Evolutionary conservation across 129 eudicot species (phyloP).

Genomic region (Lactuca saligna): DNA sequence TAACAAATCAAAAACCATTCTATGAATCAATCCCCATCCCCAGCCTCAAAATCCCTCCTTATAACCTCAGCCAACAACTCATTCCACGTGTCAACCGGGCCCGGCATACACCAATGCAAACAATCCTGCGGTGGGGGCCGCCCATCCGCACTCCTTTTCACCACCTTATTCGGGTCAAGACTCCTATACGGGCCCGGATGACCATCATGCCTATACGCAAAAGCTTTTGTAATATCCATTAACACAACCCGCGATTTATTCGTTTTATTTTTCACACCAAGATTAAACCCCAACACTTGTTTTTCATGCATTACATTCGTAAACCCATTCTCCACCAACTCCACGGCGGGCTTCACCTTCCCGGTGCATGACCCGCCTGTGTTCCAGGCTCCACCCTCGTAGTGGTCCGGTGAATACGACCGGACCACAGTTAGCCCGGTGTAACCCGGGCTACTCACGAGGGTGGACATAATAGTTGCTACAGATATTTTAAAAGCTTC

Average conservation of each 20-base stretch:
- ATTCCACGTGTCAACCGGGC: slow-evolving; percentile 94
- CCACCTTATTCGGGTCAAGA: slow-evolving; percentile 76
- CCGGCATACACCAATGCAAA: slow-evolving; percentile 99
- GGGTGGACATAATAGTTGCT: slow-evolving; percentile 63
- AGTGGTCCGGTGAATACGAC: slow-evolving; percentile 88
- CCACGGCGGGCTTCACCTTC: slow-evolving; percentile 58
- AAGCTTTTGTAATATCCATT: slow-evolving; percentile 82
- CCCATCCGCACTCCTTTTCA: slow-evolving; percentile 77
- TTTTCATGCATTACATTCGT: slow-evolving; percentile 81
- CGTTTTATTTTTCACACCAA: slow-evolving; percentile 49
- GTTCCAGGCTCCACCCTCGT: slow-evolving; percentile 94
- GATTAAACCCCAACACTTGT: slow-evolving; percentile 59
- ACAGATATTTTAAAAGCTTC: slow-evolving; percentile 80
- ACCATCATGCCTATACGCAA: slow-evolving; percentile 81
- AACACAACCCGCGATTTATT: slow-evolving; percentile 56
- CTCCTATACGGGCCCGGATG: slow-evolving; percentile 97
- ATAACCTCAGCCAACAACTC: slow-evolving; percentile 75
- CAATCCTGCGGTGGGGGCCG: slow-evolving; percentile 96
- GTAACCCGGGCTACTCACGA: slow-evolving; percentile 64
- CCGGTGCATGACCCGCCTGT: slow-evolving; percentile 98
- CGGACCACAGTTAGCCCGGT: slow-evolving; percentile 74
- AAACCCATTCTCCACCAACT: slow-evolving; percentile 58
- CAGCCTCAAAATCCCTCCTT: slow-evolving; percentile 65
- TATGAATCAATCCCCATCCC: too few relatives aligned
- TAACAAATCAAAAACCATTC: background rate